phyloP scores from a whole-genome alignment of 164 flowering plant species.

The Annona cherimola region DNA sequence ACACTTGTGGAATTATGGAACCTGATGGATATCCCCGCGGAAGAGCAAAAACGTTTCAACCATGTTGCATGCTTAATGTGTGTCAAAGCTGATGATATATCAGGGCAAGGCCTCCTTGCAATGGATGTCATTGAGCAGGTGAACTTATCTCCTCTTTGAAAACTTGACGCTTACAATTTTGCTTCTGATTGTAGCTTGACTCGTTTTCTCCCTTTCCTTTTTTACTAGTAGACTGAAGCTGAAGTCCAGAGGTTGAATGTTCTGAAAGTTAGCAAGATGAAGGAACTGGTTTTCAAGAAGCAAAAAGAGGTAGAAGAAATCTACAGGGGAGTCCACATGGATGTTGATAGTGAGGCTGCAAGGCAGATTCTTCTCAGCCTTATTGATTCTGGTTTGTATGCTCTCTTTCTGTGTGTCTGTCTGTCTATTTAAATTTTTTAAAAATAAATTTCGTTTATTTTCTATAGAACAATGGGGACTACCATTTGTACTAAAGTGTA shows the following conservation, averaged over 20 bases:
- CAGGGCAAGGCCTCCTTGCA: slow-evolving; percentile 48
- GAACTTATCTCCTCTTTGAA: neutral
- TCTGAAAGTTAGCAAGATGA: slow-evolving; percentile 64
- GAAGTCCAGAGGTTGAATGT: slow-evolving; percentile 53
- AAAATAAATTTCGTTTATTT: too few relatives aligned
- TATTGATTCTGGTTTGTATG: slow-evolving; percentile 67
- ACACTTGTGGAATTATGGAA: slow-evolving; percentile 59
- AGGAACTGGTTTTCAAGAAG: slow-evolving; percentile 63
- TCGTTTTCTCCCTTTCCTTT: slow-evolving; percentile 1
- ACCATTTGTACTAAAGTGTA: too few relatives aligned
- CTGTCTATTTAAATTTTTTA: too few relatives aligned
- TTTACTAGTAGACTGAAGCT: slow-evolving; percentile 37
- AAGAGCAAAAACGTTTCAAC: slow-evolving; percentile 43
- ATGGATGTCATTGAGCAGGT: slow-evolving; percentile 63
- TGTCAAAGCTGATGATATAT: slow-evolving; percentile 44
- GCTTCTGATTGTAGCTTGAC: neutral
- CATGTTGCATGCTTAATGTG: slow-evolving; percentile 48
- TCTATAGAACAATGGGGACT: too few relatives aligned
- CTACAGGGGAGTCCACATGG: slow-evolving; percentile 53
- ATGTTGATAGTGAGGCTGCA: slow-evolving; percentile 53
- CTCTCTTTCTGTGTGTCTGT: too few relatives aligned
- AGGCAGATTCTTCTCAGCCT: slow-evolving; percentile 39
- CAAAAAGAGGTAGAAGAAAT: slow-evolving; percentile 69
- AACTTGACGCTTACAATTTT: neutral
- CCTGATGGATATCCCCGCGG: slow-evolving; percentile 59